Percentiles rank a stretch among this genome's conserved stretches.
phyloP scores from a whole-genome alignment of 2,329 filamentous ascomycete species.

The Volutella citrinella region DNA sequence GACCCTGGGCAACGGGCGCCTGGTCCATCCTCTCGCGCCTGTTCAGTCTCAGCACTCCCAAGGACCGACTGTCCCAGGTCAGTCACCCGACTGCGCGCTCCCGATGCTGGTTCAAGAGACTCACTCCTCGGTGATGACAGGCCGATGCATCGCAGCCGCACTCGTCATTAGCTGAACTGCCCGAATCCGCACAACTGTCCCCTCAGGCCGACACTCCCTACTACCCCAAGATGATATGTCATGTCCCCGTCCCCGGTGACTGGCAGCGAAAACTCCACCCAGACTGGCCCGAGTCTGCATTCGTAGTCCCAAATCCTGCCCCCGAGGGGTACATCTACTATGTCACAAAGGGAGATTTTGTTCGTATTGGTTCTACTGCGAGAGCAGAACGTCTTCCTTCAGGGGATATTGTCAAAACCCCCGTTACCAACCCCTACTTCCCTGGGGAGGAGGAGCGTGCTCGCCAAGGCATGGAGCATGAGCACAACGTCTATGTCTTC shows the following conservation, averaged over 20 bases:
- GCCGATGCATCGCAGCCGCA: too few relatives aligned
- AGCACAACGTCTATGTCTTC: slow-evolving; percentile 11
- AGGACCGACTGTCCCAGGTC: too few relatives aligned
- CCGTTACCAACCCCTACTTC: slow-evolving; percentile 10
- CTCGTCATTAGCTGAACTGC: too few relatives aligned
- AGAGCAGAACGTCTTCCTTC: slow-evolving; percentile 12
- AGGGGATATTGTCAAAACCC: slow-evolving; percentile 11
- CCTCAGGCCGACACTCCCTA: too few relatives aligned
- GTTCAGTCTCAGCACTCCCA: too few relatives aligned
- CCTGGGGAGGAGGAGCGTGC: slow-evolving; percentile 2
- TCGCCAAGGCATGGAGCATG: slow-evolving; percentile 10
- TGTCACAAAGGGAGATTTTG: slow-evolving; percentile 11
- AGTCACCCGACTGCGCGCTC: too few relatives aligned
- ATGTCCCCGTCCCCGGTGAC: slow-evolving; percentile 9
- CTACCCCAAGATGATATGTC: too few relatives aligned
- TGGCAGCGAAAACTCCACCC: slow-evolving; percentile 10
- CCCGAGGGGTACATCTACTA: slow-evolving; percentile 12
- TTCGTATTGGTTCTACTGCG: slow-evolving; percentile 10
- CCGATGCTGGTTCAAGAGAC: too few relatives aligned
- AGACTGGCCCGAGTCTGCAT: slow-evolving; percentile 10
- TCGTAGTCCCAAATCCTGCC: slow-evolving; percentile 5
- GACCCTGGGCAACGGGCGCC: too few relatives aligned
- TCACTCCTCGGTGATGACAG: too few relatives aligned
- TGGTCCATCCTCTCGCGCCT: too few relatives aligned
- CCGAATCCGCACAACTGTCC: too few relatives aligned